phyloP scores from a whole-genome alignment of 768 basidiomycete genomes.

The Royoungia palumana region DNA sequence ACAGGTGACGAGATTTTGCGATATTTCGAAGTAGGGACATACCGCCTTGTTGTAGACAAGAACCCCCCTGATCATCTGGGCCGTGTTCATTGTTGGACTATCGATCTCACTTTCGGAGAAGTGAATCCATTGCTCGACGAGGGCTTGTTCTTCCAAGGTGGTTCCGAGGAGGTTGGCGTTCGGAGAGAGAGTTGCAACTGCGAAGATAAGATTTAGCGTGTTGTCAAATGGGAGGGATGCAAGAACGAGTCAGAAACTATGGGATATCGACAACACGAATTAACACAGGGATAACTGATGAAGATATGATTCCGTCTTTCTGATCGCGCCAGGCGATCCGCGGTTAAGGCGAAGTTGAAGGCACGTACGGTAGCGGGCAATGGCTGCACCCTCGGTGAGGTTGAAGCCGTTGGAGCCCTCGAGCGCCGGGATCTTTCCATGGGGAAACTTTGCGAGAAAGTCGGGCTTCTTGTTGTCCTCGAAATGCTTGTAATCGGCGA shows the following conservation, averaged over 20 bases:
- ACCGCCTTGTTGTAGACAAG: constrained; percentile 85
- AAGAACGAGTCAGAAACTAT: constrained; percentile 6
- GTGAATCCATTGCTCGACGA: constrained; percentile 83
- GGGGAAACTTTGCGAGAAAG: constrained; percentile 71
- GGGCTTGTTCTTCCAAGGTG: constrained; percentile 60
- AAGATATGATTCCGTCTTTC: constrained; percentile 29
- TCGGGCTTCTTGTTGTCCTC: constrained; percentile 70
- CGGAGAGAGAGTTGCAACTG: constrained; percentile 75
- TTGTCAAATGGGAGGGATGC: constrained; percentile 9
- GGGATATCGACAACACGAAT: constrained; percentile 50
- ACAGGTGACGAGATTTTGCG: not conserved
- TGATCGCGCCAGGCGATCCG: constrained; percentile 13
- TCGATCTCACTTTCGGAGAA: constrained; percentile 68
- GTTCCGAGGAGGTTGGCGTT: constrained; percentile 77
- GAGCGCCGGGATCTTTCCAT: constrained; percentile 81
- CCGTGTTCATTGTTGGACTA: constrained; percentile 34
- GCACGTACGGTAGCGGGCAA: constrained; percentile 86
- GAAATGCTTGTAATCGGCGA: constrained; percentile 52
- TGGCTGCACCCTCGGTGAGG: constrained; percentile 73
- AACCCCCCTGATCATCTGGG: constrained; percentile 41
- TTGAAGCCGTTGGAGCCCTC: constrained; percentile 75
- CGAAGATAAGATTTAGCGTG: constrained; percentile 11
- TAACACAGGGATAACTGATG: constrained; percentile 77
- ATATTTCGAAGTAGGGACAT: constrained; percentile 25
- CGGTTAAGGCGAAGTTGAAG: constrained; percentile 1